A percentile compares a stretch with the other conserved stretches of the same genome.
These are phyloP conservation scores for Pistacia integerrima DNA, from an alignment of 345 rosid genomes.

Conservation along the genomic window DNA sequence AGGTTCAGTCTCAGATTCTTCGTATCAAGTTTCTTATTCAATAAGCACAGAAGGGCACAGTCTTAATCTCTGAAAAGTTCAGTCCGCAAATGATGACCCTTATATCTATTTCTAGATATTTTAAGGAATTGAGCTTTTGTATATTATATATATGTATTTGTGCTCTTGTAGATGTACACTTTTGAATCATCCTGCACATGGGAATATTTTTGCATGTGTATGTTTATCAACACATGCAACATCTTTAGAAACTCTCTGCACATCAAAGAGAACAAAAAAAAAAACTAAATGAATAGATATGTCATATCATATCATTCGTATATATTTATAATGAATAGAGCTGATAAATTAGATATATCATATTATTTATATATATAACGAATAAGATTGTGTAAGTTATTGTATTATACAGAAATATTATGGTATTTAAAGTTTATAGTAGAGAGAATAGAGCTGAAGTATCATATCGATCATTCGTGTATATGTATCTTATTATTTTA, in stretches of 20 bases:
- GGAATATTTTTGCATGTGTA: constrained; percentile 3
- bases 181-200: neutral
- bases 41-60: constrained; percentile 24
- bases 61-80: constrained; percentile 41
- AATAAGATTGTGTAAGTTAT: no score
- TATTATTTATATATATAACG: no score
- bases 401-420: no score
- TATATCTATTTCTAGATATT: neutral
- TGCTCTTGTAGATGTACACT: neutral
- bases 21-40: constrained; percentile 14
- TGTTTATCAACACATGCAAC: neutral
- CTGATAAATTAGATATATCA: no score
- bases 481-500: no score
- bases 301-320: no score
- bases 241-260: neutral
- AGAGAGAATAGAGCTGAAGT: no score
- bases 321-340: no score
- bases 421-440: no score
- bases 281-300: neutral
- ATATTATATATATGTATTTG: neutral
- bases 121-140: neutral
- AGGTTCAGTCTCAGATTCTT: constrained; percentile 28
- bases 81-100: constrained; percentile 31
- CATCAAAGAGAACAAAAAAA: neutral
- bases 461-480: no score